Evolutionary conservation across 208 protist genomes (phyloP), one percentile per base, ranked within the genome.

Genomic region (Naegleria gruberi): DNA sequence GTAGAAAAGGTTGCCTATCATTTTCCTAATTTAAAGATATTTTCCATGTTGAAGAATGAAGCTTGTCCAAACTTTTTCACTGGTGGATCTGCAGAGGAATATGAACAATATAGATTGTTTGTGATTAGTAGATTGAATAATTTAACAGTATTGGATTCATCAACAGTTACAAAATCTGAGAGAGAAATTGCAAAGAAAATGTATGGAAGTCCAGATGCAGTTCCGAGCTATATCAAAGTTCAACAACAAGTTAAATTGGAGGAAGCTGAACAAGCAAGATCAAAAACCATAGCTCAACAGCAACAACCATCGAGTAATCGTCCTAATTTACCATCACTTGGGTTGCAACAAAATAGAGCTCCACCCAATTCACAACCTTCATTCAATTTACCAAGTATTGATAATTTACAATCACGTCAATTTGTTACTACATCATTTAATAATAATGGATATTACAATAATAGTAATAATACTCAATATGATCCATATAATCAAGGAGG

Each of bases 1-100:
- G 43, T 88, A 43, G 45, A 65, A 40, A 55, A 88, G 30, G 46
- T 88, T 23, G 6, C 43, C 40, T 0, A 40, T 30, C 43, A 30
- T 42, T 88, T 41, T 88, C 84, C 84, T 3, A 88, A 88, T 57
- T 65, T 88, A 37, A 88, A 65, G 65, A 65, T 55, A 4, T 42
- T 88, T 65, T 34, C 15, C 19, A 88, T 88, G 84, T 65, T 65
- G 45, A 88, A 88, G 19, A 88, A 88, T 57, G n/a, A 88, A 41
- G 84, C 84, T 43, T 88, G 84, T 65, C 84, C 84, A 34, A 88
- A 88, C 46, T 88, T 43, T 42, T 88, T 88, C 34, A 65, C 41
- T 42, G 84, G 84, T 0, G 84, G 84, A 40, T 51, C 45, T 4
- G 12, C n/a, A 23, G 45, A 88, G 42, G 45, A 88, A 43, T 88